phyloP scores from a whole-genome alignment of 345 rosid species.

The Camelina hispida region DNA sequence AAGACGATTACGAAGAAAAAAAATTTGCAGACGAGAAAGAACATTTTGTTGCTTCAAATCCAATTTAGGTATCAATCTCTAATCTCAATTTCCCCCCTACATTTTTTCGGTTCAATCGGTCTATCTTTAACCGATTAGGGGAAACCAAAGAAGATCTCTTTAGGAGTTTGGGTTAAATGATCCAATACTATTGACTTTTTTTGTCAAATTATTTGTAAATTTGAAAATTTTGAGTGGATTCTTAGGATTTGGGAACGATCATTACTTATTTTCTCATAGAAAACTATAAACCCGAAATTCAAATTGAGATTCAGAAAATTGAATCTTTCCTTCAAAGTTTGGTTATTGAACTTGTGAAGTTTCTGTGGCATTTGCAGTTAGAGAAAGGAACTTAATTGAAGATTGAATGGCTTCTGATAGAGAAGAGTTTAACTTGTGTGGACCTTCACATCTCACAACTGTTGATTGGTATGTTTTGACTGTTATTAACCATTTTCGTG shows the following conservation, averaged over 20 bases:
- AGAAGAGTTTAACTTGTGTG: slow-evolving; percentile 56
- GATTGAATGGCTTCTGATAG: slow-evolving; percentile 41
- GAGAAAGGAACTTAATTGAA: background rate
- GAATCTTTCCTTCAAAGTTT: background rate
- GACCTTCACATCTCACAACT: slow-evolving; percentile 59
- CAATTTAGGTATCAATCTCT: background rate
- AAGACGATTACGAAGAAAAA: background rate
- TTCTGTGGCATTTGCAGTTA: slow-evolving; percentile 18
- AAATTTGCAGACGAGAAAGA: background rate
- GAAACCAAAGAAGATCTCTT: background rate
- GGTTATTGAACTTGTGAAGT: background rate
- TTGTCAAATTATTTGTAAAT: background rate
- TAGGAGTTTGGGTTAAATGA: background rate
- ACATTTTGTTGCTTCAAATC: background rate
- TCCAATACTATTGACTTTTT: background rate
- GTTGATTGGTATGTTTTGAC: slow-evolving; percentile 58
- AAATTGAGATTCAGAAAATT: no score
- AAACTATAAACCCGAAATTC: background rate
- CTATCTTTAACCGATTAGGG: background rate
- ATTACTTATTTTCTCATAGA: background rate
- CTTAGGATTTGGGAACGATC: background rate
- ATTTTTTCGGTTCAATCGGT: background rate
- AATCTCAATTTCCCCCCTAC: no score
- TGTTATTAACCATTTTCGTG: background rate
- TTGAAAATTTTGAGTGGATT: background rate